Percentiles rank a stretch among this genome's conserved stretches.
Evolutionary conservation across 768 basidiomycete species (phyloP).

Genomic region (Pilatotrama ljubarskyi): DNA sequence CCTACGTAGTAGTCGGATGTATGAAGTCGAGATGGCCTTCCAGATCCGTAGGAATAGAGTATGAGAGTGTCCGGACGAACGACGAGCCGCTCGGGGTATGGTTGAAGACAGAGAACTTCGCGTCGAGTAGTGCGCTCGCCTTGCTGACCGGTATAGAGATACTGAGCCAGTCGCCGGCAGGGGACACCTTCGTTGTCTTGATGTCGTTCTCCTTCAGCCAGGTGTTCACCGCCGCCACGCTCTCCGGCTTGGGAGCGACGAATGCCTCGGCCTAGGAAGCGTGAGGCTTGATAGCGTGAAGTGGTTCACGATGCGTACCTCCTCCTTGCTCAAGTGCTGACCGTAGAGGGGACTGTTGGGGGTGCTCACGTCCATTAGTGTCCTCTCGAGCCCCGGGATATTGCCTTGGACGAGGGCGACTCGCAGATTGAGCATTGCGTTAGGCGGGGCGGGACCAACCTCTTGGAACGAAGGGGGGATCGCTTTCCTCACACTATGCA

Average conservation of each 20-base stretch:
- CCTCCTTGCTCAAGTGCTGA: slow-evolving; percentile 35
- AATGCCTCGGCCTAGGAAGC: slow-evolving; percentile 43
- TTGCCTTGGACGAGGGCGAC: slow-evolving; percentile 36
- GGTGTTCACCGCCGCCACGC: slow-evolving; percentile 24
- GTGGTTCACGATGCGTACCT: slow-evolving; percentile 23
- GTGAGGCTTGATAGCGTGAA: not conserved
- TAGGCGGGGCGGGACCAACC: too few species aligned
- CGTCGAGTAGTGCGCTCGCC: slow-evolving; percentile 30
- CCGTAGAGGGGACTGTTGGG: slow-evolving; percentile 34
- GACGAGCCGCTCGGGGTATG: slow-evolving; percentile 24
- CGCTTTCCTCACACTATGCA: too few species aligned
- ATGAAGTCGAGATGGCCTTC: slow-evolving; percentile 28
- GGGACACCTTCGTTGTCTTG: slow-evolving; percentile 19
- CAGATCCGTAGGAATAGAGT: slow-evolving; percentile 31
- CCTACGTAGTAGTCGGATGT: slow-evolving; percentile 32
- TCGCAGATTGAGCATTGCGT: slow-evolving; percentile 33
- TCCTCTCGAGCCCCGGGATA: slow-evolving; percentile 34
- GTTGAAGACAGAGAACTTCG: slow-evolving; percentile 29
- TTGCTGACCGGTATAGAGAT: slow-evolving; percentile 25
- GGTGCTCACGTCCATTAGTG: slow-evolving; percentile 34
- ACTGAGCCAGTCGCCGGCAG: slow-evolving; percentile 32
- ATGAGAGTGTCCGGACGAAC: slow-evolving; percentile 31
- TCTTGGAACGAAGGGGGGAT: too few species aligned
- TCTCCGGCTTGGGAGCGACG: slow-evolving; percentile 25
- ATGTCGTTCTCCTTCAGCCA: slow-evolving; percentile 30